A percentile compares a stretch with the other conserved stretches of the same genome.
These are phyloP conservation scores for Tulasnella sp. DNA, from an alignment of 768 basidiomycete species.

Conservation along the genomic window DNA sequence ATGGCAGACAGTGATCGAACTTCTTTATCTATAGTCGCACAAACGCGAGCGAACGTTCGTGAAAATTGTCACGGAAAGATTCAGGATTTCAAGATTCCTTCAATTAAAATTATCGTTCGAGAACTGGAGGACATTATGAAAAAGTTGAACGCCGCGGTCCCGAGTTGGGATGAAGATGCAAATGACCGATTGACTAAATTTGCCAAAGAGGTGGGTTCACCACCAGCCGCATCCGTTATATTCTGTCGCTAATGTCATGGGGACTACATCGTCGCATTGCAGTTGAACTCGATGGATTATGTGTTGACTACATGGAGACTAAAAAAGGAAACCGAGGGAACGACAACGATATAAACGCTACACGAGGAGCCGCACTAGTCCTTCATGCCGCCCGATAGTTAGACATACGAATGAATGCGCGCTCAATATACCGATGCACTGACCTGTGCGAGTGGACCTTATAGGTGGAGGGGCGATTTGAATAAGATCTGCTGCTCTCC, in stretches of 20 bases:
- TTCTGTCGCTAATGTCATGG: not conserved
- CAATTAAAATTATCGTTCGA: not conserved
- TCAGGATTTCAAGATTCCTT: not conserved
- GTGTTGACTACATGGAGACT: not conserved
- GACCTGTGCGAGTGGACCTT: not conserved
- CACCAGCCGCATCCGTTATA: not conserved
- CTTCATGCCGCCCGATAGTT: not conserved
- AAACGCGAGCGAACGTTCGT: not conserved
- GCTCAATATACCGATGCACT: not conserved
- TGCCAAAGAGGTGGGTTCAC: not conserved
- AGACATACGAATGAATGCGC: not conserved
- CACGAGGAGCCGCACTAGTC: not conserved
- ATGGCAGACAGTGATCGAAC: not conserved
- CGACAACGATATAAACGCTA: not conserved
- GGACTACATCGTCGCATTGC: not conserved
- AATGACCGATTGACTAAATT: not conserved
- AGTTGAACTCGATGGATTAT: not conserved
- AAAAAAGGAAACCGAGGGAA: not conserved
- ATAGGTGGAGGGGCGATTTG: not conserved
- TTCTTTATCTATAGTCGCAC: not conserved
- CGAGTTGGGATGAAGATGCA: not conserved
- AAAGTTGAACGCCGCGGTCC: not conserved
- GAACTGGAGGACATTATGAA: not conserved
- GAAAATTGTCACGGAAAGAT: not conserved
- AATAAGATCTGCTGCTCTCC: not conserved